Evolutionary conservation across 495 filamentous ascomycete genomes (phyloP), one percentile per base, ranked within the genome.

Genomic region (Neurospora tetraspora): DNA sequence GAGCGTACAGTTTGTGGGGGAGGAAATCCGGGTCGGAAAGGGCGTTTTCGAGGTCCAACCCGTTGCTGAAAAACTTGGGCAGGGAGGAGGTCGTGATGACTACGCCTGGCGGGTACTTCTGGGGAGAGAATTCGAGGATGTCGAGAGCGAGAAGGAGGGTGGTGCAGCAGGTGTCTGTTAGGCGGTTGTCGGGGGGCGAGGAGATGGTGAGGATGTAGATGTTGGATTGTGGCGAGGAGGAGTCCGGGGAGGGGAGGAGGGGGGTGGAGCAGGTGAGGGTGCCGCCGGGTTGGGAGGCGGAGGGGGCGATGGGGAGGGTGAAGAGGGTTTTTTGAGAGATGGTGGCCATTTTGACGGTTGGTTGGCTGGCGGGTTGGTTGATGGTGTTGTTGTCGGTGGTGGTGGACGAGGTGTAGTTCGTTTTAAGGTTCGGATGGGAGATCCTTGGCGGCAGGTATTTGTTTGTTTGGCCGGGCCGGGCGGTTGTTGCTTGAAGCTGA

Each of bases 191-290:
- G 31, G 31, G 31, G 0, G 31, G 31, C 31, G 31, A 34, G 31
- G 4, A 5, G 31, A 34, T 34, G 31, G 90, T 92, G 36, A 95
- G 84, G 12, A 94, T 83, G 76, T 95, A 95, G 77, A 93, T 85
- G 39, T 34, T 34, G 38, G 38, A 39, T 39, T 38, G 37, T 10
- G 37, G 77, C 9, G 85, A 81, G 20, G 83, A 78, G 9, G 89
- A 39, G 31, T 34, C 31, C 31, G 31, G 31, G 38, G 38, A 39
- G 88, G 34, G 79, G 77, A 34, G 31, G 31, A 34, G 31, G 4
- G 70, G 91, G 83, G 71, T 77, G 34, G 89, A 91, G 85, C 86
- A 89, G 70, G 80, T 77, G 70, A 92, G 83, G 71, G 77, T 79
- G 74, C 89, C 88, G 59, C 83, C 84, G 6, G 84, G 72, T 70